phyloP scores from a whole-genome alignment of 257 asterid genomes.

The Ilex aquifolium region DNA sequence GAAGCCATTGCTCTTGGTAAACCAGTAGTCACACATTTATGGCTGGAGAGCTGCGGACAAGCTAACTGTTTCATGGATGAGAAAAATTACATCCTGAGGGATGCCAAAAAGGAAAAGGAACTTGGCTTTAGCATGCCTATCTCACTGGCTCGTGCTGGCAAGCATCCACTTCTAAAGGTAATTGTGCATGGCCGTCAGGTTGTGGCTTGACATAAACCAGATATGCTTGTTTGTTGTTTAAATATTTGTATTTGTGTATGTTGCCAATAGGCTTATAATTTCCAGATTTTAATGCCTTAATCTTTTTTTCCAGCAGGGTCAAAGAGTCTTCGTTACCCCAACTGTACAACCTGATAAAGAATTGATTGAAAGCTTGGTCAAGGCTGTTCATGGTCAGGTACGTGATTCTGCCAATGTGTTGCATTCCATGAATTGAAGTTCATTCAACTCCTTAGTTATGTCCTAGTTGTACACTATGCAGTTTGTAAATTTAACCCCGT shows the following conservation, averaged over 20 bases:
- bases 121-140: constrained; percentile 58
- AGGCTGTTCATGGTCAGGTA: constrained; percentile 72
- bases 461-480: too few relatives aligned
- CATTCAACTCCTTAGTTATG: not conserved
- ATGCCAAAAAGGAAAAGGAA: constrained; percentile 72
- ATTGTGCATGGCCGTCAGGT: not conserved
- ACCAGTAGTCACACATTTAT: constrained; percentile 67
- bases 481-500: too few relatives aligned
- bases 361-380: constrained; percentile 48
- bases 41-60: constrained; percentile 78
- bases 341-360: constrained; percentile 53
- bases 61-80: constrained; percentile 52
- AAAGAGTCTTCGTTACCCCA: constrained; percentile 52
- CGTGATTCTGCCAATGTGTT: constrained; percentile 1
- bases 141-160: constrained; percentile 55
- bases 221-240: constrained; percentile 1
- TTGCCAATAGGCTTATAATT: not conserved
- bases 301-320: constrained; percentile 39
- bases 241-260: constrained; percentile 7
- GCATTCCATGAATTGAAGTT: not conserved
- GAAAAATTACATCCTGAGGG: constrained; percentile 61
- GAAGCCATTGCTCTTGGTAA: constrained; percentile 71
- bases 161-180: constrained; percentile 66
- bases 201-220: not conserved
- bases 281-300: constrained; percentile 1